Conservation (phyloP, 169 alveolate genomes). For the Neospora caninum region DNA sequence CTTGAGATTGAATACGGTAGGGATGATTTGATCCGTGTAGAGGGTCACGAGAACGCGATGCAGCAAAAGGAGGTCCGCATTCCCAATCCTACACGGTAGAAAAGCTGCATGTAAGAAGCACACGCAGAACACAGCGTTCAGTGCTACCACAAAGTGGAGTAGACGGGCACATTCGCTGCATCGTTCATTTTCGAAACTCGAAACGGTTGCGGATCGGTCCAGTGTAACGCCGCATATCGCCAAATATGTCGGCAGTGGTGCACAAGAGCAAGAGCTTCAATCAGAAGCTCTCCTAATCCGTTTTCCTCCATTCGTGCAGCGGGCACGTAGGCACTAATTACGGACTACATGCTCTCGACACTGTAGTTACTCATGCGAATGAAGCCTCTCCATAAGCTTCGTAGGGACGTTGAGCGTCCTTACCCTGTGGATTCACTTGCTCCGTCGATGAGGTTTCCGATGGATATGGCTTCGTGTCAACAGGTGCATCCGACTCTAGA, state of each 20-base stretch:
- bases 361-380: too few relatives aligned
- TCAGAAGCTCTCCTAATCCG: not conserved
- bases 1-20: constrained; percentile 30
- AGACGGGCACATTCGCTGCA: not conserved
- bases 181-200: not conserved
- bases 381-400: too few relatives aligned
- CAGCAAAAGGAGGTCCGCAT: not conserved
- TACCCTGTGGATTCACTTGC: too few relatives aligned
- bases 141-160: too few relatives aligned
- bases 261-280: not conserved
- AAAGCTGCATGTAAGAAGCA: not conserved
- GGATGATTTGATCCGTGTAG: constrained; percentile 50
- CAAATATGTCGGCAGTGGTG: not conserved
- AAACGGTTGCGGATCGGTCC: not conserved
- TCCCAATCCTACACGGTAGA: not conserved
- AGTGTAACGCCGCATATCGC: not conserved
- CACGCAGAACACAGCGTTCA: not conserved
- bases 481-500: not conserved
- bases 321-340: too few relatives aligned
- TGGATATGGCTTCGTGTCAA: too few relatives aligned
- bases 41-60: constrained; percentile 24
- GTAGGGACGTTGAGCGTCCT: too few relatives aligned
- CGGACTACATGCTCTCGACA: too few relatives aligned
- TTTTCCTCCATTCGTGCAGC: too few relatives aligned
- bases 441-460: too few relatives aligned